A percentile compares a stretch with the other conserved stretches of the same genome.
Conservation (phyloP, 805 yeast genomes). For the Pichia membranifaciens region DNA sequence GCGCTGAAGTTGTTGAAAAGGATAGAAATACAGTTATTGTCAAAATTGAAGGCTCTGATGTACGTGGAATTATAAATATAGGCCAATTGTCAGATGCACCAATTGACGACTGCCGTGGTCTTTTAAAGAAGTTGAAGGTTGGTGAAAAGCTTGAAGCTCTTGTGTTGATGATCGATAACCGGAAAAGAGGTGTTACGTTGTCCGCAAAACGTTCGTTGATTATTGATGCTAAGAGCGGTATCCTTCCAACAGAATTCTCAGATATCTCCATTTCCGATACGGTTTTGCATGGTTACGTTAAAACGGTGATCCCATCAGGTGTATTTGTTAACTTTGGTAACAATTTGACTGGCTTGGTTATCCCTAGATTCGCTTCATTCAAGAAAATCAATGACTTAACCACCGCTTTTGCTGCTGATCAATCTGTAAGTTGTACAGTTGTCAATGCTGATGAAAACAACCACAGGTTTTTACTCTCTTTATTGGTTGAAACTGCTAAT, state of each 20-base stretch:
- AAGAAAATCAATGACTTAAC: conserved; percentile 48
- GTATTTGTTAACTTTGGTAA: conserved; percentile 79
- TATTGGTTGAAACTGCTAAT: conserved; percentile 34
- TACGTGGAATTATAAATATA: conserved; percentile 65
- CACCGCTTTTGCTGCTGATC: conserved; percentile 52
- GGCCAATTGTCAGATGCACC: conserved; percentile 78
- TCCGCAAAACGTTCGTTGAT: conserved; percentile 64
- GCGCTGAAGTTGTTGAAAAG: conserved; percentile 63
- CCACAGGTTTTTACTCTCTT: conserved; percentile 63
- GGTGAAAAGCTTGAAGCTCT: conserved; percentile 58
- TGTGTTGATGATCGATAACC: conserved; percentile 60
- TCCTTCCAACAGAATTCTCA: conserved; percentile 53
- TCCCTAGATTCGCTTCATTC: conserved; percentile 64
- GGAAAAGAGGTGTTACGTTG: conserved; percentile 54
- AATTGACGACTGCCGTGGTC: conserved; percentile 64
- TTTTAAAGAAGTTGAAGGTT: conserved; percentile 53
- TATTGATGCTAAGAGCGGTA: conserved; percentile 47
- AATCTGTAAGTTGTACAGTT: conserved; percentile 66
- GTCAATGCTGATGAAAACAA: conserved; percentile 62
- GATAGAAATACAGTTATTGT: conserved; percentile 67
- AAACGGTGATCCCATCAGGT: conserved; percentile 73
- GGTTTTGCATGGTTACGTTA: conserved; percentile 65
- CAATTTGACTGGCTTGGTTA: conserved; percentile 73
- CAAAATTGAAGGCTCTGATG: conserved; percentile 44
- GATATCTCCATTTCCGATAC: conserved; percentile 49